phyloP scores from a whole-genome alignment of 805 yeast genomes.

The Yarrowia divulgata region DNA sequence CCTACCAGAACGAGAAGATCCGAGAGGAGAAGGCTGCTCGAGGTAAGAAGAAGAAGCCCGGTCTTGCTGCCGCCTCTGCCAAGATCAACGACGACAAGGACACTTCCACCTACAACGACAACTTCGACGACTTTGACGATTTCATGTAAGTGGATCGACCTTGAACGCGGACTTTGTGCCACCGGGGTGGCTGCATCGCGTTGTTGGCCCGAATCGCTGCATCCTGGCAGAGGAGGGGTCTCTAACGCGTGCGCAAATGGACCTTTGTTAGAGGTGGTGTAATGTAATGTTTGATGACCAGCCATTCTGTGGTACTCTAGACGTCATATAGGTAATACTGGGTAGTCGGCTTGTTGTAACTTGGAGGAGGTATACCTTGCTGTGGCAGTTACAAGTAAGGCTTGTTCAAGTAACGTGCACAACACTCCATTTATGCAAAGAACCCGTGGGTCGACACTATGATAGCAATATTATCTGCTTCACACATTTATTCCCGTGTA shows the following conservation, averaged over 20 bases:
- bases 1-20: constrained; percentile 82
- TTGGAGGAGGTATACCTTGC: no score
- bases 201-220: background rate
- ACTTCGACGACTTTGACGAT: constrained; percentile 54
- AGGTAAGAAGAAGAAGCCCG: constrained; percentile 95
- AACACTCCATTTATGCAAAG: no score
- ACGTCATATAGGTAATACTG: constrained; percentile 2
- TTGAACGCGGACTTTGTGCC: constrained; percentile 4
- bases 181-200: constrained; percentile 10
- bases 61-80: constrained; percentile 71
- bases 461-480: no score
- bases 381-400: no score
- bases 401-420: no score
- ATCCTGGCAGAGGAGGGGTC: background rate
- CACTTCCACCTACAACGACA: constrained; percentile 57
- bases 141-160: constrained; percentile 50
- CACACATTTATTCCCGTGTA: no score
- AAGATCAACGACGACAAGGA: constrained; percentile 67
- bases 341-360: background rate
- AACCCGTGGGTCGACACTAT: no score
- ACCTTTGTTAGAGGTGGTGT: constrained; percentile 21
- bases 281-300: constrained; percentile 25
- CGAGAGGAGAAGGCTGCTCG: constrained; percentile 90
- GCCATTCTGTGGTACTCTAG: constrained; percentile 4
- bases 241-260: background rate